Base-by-base conservation (phyloP, 768 basidiomycete species). In the Phaeolepiota aurea region DNA sequence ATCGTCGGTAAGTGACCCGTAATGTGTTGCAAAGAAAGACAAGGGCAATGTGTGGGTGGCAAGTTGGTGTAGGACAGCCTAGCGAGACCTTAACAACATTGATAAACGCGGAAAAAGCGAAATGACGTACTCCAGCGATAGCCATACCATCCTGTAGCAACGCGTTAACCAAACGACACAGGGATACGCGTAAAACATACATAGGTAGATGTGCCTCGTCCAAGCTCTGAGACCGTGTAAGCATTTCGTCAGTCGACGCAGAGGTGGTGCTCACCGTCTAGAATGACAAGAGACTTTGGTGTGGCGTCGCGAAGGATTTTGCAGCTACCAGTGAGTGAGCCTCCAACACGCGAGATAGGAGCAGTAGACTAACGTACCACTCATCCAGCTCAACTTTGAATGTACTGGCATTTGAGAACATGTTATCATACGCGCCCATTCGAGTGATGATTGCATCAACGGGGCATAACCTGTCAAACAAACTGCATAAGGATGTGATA, bases 301-400 rank as follows among this genome's bases (percentile, higher is more conserved):
- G 96, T 96, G 5, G 91, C 91, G 54, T 97, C 85, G 13, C 88
- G 77, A 30, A 97, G 68, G 50, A 97, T 93, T 61, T 94, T 94
- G 59, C 86, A 92, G 51, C 90, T 92, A 44, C 7, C 25, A 43
- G 31, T 11, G 20, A 16, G 31, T 48, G n/a, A 32, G 23, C 10
- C 12, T n/a, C 3, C 5, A 20, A n/a, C 9, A 30, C 16, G 10
- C 19, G 9, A 15, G 5, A 12, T 10, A 28, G 20, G 16, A 12
- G 12, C 11, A 38, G 20, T 30, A 25, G 23, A 20, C 5, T 5
- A 11, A 48, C 60, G 31, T 50, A 91, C 90, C 90, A 90, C 75
- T 99, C 96, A 56, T 98, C 96, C 42, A 99, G 68, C 57, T 99
- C 96, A 15, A 99, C 96, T 58, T 97, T 96, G 76, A 98, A 99